Evolutionary conservation across 2,329 filamentous ascomycete genomes (phyloP), one percentile per base, ranked within the genome.

Genomic region (Fusarium hainanense): DNA sequence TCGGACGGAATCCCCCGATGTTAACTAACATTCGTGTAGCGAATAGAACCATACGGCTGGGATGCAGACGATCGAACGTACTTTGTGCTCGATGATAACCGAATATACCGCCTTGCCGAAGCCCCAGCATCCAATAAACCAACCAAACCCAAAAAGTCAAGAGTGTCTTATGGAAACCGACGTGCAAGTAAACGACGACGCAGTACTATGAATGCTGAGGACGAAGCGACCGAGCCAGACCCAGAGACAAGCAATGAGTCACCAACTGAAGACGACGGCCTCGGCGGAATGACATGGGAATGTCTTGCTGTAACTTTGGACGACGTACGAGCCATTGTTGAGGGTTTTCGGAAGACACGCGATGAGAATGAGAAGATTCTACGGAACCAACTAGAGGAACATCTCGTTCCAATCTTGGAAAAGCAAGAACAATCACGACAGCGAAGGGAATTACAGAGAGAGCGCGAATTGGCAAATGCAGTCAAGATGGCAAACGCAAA

Each of bases 401-500:
- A 97, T 58, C 89, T 98, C 1, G 77, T 98, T 5, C 96, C 96
- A 1, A 88, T 97, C 40, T 87, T 99, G 16, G 91, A 97, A 79
- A 92, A 92, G 75, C 89, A 92, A 70, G 89, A 91, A 72, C 87
- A 94, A 73, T 87, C 90, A 30, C 89, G 90, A 65, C 94, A 95
- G 79, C 82, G 89, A 81, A 86, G 93, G 83, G 84, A 91, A 51
- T 74, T 83, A 5, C 87, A 89, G 66, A 85, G 91, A 73, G 89
- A 97, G 77, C 93, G 90, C 67, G 95, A 98, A 75, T 80, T 97
- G 23, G 84, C 93, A 54, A 93, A 90, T 71, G 80, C 97, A 70
- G 91, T 95, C 73, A 95, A 96, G 77, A 87, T 98, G 81, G 93
- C 93, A n/a, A 93, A 91, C 59, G 95, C 96, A 6, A 99, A 99